Percentiles rank a stretch among this genome's conserved stretches.
phyloP scores from a whole-genome alignment of 2,329 filamentous ascomycete species.

The Monosporascus sp. region DNA sequence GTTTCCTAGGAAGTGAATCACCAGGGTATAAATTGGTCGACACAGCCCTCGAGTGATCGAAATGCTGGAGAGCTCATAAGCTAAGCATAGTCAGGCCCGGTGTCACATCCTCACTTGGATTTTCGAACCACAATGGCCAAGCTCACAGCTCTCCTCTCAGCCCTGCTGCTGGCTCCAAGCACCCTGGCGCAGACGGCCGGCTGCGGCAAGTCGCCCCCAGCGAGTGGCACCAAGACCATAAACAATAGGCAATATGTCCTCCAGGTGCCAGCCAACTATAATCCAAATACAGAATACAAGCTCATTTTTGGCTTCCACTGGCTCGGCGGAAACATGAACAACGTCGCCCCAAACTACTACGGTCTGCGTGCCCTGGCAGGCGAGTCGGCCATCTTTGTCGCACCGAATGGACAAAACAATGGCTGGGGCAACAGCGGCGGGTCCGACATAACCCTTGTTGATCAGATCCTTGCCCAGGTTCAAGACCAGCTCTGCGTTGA shows the following conservation, averaged over 20 bases:
- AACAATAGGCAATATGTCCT: constrained; percentile 34
- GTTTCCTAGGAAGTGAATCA: too few relatives aligned
- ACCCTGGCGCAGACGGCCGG: constrained; percentile 14
- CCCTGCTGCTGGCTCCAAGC: too few relatives aligned
- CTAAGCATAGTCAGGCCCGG: too few relatives aligned
- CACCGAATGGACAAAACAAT: constrained; percentile 34
- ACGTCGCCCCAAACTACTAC: constrained; percentile 34
- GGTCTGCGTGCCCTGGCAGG: constrained; percentile 31
- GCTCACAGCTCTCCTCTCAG: too few relatives aligned
- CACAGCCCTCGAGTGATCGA: too few relatives aligned
- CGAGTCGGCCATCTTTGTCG: constrained; percentile 37
- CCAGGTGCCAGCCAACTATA: constrained; percentile 34
- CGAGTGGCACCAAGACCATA: constrained; percentile 27
- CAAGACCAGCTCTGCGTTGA: constrained; percentile 38
- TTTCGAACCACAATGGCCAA: too few relatives aligned
- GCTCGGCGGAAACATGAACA: constrained; percentile 32
- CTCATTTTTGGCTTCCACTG: constrained; percentile 39
- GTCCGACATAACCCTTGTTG: constrained; percentile 36
- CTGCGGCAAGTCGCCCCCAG: constrained; percentile 29
- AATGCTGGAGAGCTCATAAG: too few relatives aligned
- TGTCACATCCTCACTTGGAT: too few relatives aligned
- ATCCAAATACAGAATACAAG: constrained; percentile 31
- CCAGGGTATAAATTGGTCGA: too few relatives aligned
- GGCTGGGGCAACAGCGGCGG: constrained; percentile 39
- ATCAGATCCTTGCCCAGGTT: constrained; percentile 31